phyloP scores from a whole-genome alignment of 176 grass and related monocot genomes.

The Musa itinerans region DNA sequence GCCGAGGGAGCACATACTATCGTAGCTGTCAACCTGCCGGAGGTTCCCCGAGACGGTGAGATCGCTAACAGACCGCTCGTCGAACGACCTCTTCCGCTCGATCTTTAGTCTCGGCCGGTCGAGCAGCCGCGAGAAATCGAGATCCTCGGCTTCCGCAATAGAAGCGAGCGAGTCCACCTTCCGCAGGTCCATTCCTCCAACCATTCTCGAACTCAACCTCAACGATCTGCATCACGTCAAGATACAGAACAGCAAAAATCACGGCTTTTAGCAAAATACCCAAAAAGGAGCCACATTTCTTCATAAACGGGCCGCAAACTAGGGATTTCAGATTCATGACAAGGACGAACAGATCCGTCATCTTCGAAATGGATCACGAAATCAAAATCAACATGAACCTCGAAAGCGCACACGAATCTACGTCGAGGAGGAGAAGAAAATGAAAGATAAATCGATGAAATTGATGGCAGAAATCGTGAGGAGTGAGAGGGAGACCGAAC shows the following conservation, averaged over 20 bases:
- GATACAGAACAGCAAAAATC: background rate
- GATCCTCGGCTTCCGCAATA: background rate
- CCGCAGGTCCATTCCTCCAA: background rate
- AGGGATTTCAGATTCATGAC: no score
- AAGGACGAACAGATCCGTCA: no score
- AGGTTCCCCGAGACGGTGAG: background rate
- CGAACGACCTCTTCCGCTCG: constrained; percentile 5
- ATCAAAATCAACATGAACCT: no score
- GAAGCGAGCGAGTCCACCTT: background rate
- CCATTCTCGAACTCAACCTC: background rate
- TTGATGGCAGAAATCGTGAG: background rate
- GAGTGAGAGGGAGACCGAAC: background rate
- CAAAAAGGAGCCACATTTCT: background rate
- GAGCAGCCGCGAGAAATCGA: background rate
- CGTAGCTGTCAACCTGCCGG: background rate
- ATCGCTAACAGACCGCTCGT: background rate
- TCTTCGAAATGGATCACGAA: no score
- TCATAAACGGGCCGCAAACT: background rate
- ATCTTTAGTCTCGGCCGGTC: background rate
- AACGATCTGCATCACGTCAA: background rate
- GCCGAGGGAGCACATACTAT: background rate
- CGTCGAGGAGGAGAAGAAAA: background rate
- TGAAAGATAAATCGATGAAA: background rate
- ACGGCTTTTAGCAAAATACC: background rate
- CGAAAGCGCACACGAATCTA: no score